These are phyloP conservation scores for Ramularia endophylla DNA, from an alignment of 2,329 filamentous ascomycete genomes.

Conservation along the genomic window DNA sequence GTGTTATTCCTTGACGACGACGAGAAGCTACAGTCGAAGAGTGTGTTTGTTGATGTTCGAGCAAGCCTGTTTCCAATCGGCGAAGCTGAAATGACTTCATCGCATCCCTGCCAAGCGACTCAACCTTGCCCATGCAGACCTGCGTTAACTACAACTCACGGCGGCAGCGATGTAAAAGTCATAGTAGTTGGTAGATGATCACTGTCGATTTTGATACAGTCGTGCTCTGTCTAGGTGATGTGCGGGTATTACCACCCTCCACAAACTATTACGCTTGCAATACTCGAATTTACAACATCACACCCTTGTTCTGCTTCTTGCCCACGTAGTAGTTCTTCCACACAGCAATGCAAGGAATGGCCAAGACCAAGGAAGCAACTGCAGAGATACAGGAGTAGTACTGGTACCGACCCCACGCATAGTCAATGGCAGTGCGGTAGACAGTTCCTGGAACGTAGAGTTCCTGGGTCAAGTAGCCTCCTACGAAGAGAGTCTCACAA, in stretches of 20 bases:
- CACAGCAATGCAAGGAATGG: conserved; percentile 26
- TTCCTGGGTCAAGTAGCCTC: conserved; percentile 14
- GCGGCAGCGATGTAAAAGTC: too few species aligned
- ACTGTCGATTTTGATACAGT: too few species aligned
- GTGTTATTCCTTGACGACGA: too few species aligned
- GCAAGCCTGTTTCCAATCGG: conserved; percentile 1
- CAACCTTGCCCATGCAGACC: too few species aligned
- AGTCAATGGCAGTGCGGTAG: conserved; percentile 40
- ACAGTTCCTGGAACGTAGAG: conserved; percentile 38
- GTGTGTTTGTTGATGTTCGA: not conserved
- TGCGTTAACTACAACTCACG: too few species aligned
- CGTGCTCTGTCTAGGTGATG: too few species aligned
- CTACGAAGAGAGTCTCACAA: conserved; percentile 25
- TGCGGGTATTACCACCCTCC: too few species aligned
- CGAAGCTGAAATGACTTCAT: not conserved
- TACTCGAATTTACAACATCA: conserved; percentile 19
- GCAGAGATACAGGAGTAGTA: conserved; percentile 36
- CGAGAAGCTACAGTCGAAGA: too few species aligned
- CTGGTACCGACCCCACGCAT: conserved; percentile 45
- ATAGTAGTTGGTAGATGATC: too few species aligned
- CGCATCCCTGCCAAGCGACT: too few species aligned
- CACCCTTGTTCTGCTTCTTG: conserved; percentile 34
- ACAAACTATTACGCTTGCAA: too few species aligned
- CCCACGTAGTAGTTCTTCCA: conserved; percentile 34
- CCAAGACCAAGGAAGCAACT: conserved; percentile 29